A percentile compares a stretch with the other conserved stretches of the same genome.
phyloP scores from a whole-genome alignment of 179 eudicot species.

The Vitellaria paradoxa region DNA sequence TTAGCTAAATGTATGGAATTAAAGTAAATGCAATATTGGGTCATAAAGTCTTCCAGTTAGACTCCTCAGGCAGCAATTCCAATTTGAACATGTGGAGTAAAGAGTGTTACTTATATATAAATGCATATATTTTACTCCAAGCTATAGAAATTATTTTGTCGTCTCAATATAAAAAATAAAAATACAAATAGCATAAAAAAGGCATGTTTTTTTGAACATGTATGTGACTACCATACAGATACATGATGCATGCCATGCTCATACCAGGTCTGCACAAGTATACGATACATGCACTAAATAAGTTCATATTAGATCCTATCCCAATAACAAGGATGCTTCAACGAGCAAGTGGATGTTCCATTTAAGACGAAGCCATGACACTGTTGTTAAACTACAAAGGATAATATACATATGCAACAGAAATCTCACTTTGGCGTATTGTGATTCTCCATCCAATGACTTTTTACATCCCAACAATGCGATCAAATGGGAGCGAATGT shows the following conservation, averaged over 20 bases:
- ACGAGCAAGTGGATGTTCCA: not conserved
- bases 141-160: not conserved
- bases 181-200: not conserved
- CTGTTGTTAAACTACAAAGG: not conserved
- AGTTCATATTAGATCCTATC: not conserved
- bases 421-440: constrained; percentile 66
- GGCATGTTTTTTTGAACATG: not conserved
- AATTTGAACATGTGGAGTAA: not conserved
- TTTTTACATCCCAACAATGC: constrained; percentile 46
- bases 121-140: not conserved
- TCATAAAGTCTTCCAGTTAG: not conserved
- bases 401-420: not conserved
- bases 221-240: not conserved
- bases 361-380: not conserved
- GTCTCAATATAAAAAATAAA: not conserved
- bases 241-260: not conserved
- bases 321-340: constrained; percentile 3
- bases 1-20: not conserved
- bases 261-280: not conserved
- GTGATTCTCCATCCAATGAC: constrained; percentile 35
- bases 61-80: not conserved
- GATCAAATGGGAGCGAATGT: constrained; percentile 67
- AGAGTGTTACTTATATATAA: not conserved
- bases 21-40: not conserved
- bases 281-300: not conserved